Conservation (phyloP, 2,329 filamentous ascomycete species). For the Arthrobotrys pseudoclavata region DNA sequence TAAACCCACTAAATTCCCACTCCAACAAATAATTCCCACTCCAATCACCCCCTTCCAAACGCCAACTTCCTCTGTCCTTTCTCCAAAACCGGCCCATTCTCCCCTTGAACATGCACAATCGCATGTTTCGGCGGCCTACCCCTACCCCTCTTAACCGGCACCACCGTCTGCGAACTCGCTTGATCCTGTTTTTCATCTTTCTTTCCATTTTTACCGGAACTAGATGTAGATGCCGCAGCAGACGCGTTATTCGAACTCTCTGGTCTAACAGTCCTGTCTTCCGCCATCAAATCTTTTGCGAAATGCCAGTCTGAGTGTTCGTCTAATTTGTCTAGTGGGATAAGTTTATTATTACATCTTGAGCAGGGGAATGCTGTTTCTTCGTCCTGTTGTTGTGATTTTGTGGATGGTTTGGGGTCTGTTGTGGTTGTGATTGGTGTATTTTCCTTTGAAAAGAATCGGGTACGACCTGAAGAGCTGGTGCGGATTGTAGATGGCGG, state of each 20-base stretch:
- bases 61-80: conserved; percentile 74
- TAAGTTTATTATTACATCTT: conserved; percentile 61
- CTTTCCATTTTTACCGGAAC: conserved; percentile 64
- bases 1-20: too few species aligned
- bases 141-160: conserved; percentile 55
- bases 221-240: conserved; percentile 60
- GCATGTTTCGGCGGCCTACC: conserved; percentile 61
- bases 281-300: conserved; percentile 83
- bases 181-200: conserved; percentile 64
- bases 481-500: conserved; percentile 47
- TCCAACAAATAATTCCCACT: background rate
- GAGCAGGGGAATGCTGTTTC: conserved; percentile 74
- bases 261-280: conserved; percentile 70
- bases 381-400: conserved; percentile 67
- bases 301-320: conserved; percentile 96
- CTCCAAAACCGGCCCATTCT: conserved; percentile 67
- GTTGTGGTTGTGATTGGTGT: conserved; percentile 59
- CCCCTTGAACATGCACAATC: conserved; percentile 34
- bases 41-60: conserved; percentile 68
- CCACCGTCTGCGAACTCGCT: conserved; percentile 60
- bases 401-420: conserved; percentile 36
- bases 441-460: conserved; percentile 56
- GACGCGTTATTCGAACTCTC: conserved; percentile 61
- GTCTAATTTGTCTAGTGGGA: conserved; percentile 72
- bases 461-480: conserved; percentile 39